Evolutionary conservation across 2,329 filamentous ascomycete species (phyloP).

Genomic region (Lecanicillium sp.): DNA sequence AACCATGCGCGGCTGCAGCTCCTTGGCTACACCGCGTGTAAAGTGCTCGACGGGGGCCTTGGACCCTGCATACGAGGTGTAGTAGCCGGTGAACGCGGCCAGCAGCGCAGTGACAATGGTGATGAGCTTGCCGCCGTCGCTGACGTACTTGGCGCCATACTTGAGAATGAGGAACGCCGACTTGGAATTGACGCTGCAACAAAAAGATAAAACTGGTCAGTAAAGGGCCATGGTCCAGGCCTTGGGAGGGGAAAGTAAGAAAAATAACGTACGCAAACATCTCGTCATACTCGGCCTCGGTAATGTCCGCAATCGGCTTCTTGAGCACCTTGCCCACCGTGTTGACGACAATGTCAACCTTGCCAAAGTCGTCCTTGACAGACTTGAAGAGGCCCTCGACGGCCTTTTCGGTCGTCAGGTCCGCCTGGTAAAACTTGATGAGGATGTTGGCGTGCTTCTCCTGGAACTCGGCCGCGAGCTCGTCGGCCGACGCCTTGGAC

Average conservation of each 20-base stretch:
- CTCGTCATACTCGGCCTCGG: constrained; percentile 36
- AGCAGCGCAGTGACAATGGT: constrained; percentile 36
- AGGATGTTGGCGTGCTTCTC: constrained; percentile 21
- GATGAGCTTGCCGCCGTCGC: constrained; percentile 38
- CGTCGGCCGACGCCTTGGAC: constrained; percentile 26
- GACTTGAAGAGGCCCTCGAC: constrained; percentile 32
- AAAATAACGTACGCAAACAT: constrained; percentile 34
- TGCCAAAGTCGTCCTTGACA: constrained; percentile 31
- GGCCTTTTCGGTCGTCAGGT: constrained; percentile 31
- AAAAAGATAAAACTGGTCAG: neutral
- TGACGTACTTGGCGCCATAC: constrained; percentile 31
- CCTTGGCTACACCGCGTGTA: constrained; percentile 26
- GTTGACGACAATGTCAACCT: constrained; percentile 42
- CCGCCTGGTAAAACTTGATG: constrained; percentile 32
- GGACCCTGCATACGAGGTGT: constrained; percentile 37
- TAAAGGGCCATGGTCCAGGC: neutral
- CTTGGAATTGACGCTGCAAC: constrained; percentile 35
- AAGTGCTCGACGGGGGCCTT: constrained; percentile 32
- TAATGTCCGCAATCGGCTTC: constrained; percentile 35
- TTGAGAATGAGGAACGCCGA: constrained; percentile 36
- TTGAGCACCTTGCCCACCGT: constrained; percentile 41
- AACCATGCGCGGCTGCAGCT: constrained; percentile 22
- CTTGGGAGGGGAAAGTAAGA: neutral
- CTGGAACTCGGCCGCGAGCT: constrained; percentile 29
- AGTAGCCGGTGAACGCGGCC: constrained; percentile 36